A percentile compares a stretch with the other conserved stretches of the same genome.
These are phyloP conservation scores for Aphanomyces cochlioides DNA, from an alignment of 352 stramenopile genomes.

Conservation along the genomic window DNA sequence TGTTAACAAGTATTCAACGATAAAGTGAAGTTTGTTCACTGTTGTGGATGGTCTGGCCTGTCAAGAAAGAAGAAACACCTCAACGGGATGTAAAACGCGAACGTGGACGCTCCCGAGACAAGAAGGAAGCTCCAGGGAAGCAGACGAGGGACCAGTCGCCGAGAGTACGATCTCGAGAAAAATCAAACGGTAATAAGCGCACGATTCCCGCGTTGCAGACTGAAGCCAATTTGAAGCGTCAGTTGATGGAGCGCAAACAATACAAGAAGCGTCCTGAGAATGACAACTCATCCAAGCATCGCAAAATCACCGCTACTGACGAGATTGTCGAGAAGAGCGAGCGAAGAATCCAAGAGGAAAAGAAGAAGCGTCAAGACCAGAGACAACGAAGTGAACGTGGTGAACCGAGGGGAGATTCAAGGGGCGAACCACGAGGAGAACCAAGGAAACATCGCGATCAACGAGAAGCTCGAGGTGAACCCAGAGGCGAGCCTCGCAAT, in stretches of 20 bases:
- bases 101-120: slow-evolving; percentile 19
- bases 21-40: slow-evolving; percentile 47
- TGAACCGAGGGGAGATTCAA: not conserved
- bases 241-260: slow-evolving; percentile 41
- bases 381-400: too few species aligned
- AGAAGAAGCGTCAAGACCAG: not conserved
- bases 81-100: too few species aligned
- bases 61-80: not conserved
- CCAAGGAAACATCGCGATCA: too few species aligned
- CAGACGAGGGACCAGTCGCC: not conserved
- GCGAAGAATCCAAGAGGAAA: not conserved
- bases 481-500: too few species aligned
- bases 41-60: slow-evolving; percentile 40
- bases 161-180: slow-evolving; percentile 12
- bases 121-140: not conserved
- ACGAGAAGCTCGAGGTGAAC: too few species aligned
- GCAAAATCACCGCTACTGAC: too few species aligned
- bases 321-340: slow-evolving; percentile 15
- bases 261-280: slow-evolving; percentile 40
- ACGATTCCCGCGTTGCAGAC: not conserved
- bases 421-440: not conserved
- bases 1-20: slow-evolving; percentile 66
- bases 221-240: slow-evolving; percentile 42
- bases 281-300: not conserved
- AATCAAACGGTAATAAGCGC: slow-evolving; percentile 30